Conservation (phyloP, 805 yeast species). For the Kregervanrija delftensis region DNA sequence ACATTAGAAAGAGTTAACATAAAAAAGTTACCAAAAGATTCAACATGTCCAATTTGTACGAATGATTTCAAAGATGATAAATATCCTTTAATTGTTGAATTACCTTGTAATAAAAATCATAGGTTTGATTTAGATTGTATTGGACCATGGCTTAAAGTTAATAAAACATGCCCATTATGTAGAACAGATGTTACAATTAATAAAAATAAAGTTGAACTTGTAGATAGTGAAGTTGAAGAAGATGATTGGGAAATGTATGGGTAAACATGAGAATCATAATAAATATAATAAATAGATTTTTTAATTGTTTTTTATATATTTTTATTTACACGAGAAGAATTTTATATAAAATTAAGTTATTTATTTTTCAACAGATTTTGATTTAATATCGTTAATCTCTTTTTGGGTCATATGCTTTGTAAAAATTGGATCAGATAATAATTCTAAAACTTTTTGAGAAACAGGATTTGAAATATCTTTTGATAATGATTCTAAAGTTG, state of each 20-base stretch:
- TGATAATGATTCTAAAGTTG: slow-evolving; percentile 19
- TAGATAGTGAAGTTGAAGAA: slow-evolving; percentile 52
- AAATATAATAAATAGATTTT: background rate
- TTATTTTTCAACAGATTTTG: background rate
- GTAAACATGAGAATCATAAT: slow-evolving; percentile 16
- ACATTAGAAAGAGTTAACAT: slow-evolving; percentile 61
- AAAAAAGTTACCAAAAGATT: slow-evolving; percentile 36
- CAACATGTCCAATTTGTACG: slow-evolving; percentile 83
- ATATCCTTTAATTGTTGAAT: slow-evolving; percentile 70
- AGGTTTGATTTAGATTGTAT: slow-evolving; percentile 85
- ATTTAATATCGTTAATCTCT: slow-evolving; percentile 16
- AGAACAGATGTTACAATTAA: slow-evolving; percentile 59
- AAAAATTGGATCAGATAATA: slow-evolving; percentile 67
- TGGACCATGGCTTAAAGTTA: slow-evolving; percentile 76
- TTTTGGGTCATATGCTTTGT: slow-evolving; percentile 39
- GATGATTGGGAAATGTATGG: slow-evolving; percentile 82
- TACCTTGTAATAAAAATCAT: slow-evolving; percentile 65
- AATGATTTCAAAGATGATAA: slow-evolving; percentile 61
- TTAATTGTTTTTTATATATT: background rate
- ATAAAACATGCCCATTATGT: slow-evolving; percentile 81
- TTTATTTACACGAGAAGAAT: slow-evolving; percentile 1
- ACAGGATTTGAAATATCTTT: slow-evolving; percentile 33
- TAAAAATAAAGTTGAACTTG: slow-evolving; percentile 31
- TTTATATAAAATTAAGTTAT: slow-evolving; percentile 1
- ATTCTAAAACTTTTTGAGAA: slow-evolving; percentile 60